A percentile compares a stretch with the other conserved stretches of the same genome.
phyloP scores from a whole-genome alignment of 352 stramenopile species.

The Globisporangium alternatum region DNA sequence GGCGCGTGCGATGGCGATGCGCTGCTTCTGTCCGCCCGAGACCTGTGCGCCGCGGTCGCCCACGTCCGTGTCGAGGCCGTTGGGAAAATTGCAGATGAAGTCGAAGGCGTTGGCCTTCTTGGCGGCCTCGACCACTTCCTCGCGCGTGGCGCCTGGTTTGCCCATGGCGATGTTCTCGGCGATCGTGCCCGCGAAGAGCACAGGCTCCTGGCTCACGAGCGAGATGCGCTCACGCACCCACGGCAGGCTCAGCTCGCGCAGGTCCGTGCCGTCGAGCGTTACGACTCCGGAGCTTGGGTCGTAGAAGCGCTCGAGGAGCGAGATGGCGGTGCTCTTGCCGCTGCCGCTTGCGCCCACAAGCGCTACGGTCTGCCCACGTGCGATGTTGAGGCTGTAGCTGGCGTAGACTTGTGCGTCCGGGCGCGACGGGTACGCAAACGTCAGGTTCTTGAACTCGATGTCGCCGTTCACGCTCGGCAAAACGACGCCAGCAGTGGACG shows the following conservation, averaged over 20 bases:
- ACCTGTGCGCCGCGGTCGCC: slow-evolving; percentile 89
- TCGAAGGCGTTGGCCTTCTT: slow-evolving; percentile 31
- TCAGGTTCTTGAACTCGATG: slow-evolving; percentile 79
- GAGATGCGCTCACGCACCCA: slow-evolving; percentile 74
- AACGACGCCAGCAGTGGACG: neutral
- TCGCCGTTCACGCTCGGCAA: slow-evolving; percentile 23
- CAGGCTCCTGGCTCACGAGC: slow-evolving; percentile 86
- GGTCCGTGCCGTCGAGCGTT: slow-evolving; percentile 41
- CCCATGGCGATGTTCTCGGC: slow-evolving; percentile 29
- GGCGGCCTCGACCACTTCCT: slow-evolving; percentile 29
- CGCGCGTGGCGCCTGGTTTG: slow-evolving; percentile 30
- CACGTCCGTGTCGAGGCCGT: no score
- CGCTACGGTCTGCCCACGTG: slow-evolving; percentile 43
- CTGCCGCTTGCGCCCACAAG: slow-evolving; percentile 47
- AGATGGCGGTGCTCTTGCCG: slow-evolving; percentile 56
- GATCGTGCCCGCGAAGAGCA: slow-evolving; percentile 7
- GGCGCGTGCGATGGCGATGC: slow-evolving; percentile 74
- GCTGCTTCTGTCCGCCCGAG: slow-evolving; percentile 92
- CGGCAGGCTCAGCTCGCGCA: slow-evolving; percentile 63
- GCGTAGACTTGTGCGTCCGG: slow-evolving; percentile 36
- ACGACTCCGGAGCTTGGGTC: slow-evolving; percentile 36
- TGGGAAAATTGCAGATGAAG: slow-evolving; percentile 42
- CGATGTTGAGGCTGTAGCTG: slow-evolving; percentile 37
- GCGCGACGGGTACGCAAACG: slow-evolving; percentile 44
- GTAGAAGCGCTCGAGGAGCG: slow-evolving; percentile 61